phyloP scores from a whole-genome alignment of 345 rosid genomes.

The Nasturtium officinale region DNA sequence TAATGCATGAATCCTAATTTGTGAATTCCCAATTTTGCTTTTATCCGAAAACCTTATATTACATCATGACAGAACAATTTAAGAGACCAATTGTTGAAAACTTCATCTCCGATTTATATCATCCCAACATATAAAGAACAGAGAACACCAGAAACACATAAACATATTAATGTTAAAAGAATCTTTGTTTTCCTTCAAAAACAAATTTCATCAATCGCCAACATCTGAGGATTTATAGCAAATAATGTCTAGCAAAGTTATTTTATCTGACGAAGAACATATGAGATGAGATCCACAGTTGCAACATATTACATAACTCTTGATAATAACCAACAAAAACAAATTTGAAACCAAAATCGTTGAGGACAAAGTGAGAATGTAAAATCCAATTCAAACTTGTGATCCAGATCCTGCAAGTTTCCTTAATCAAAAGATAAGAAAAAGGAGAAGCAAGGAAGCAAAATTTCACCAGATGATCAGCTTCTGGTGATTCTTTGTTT shows the following conservation, averaged over 20 bases:
- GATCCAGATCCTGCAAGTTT: slow-evolving; percentile 19
- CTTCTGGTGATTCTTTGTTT: slow-evolving; percentile 13
- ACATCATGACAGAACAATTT: neutral
- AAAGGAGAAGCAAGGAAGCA: neutral
- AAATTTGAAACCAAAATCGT: slow-evolving; percentile 9
- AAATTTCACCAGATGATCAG: slow-evolving; percentile 23
- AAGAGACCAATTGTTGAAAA: neutral
- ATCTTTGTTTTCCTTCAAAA: neutral
- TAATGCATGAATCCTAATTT: neutral
- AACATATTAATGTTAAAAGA: neutral
- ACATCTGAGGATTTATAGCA: neutral
- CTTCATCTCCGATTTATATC: neutral
- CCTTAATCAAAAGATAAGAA: slow-evolving; percentile 13
- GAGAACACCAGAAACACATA: neutral
- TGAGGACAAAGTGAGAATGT: slow-evolving; percentile 21
- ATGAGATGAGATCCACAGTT: neutral
- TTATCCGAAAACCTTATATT: neutral
- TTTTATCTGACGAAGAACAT: neutral
- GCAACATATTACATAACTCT: slow-evolving; percentile 6
- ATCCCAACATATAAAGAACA: neutral
- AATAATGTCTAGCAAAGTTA: neutral
- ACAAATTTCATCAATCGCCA: neutral
- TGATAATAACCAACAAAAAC: neutral
- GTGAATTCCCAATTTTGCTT: neutral
- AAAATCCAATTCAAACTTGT: slow-evolving; percentile 12